Evolutionary conservation across 352 stramenopile species (phyloP), one percentile per base, ranked within the genome.

Genomic region (Phytophthora agathidicida): DNA sequence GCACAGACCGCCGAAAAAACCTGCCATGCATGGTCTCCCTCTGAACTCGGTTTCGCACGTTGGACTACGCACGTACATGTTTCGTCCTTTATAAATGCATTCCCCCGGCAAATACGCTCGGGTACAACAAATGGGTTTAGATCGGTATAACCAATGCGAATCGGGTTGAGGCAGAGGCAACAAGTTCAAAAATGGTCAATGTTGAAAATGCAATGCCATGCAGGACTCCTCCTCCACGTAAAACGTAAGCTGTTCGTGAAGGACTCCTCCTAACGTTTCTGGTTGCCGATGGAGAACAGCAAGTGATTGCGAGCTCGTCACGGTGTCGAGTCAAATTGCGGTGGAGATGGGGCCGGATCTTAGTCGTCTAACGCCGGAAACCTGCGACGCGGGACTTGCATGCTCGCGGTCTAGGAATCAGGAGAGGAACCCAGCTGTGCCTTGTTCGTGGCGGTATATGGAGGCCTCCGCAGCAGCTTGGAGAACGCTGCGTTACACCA

Each of bases 131-230:
- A 51, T 45, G 13, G 7, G 27, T 11, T 68, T 69, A 1, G 9
- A 27, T 26, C 7, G 28, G 50, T n/a, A 8, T 17, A 26, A 19
- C 28, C 33, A 4, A n/a, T 28, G 47, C 39, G 63, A 39, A 47
- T 71, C 37, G 58, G 56, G 63, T 71, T 68, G 62, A 63, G 38
- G 60, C 31, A 65, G 37, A 64, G 33, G 41, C 35, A 39, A 44
- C 54, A 19, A 22, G 42, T 26, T 10, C n/a, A n/a, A 44, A 44
- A 46, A 51, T 67, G 58, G 35, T 56, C 22, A n/a, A n/a, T n/a
- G n/a, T n/a, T n/a, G n/a, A n/a, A n/a, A n/a, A n/a, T n/a, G n/a
- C n/a, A n/a, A 37, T 50, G 36, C 27, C 22, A 51, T 43, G 55
- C 45, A 46, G 36, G 45, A 50, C 58, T 55, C 27, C 46, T 14